Evolutionary conservation across 108 stramenopile genomes (phyloP).

Genomic region (Pseudonitzschia pungens): DNA sequence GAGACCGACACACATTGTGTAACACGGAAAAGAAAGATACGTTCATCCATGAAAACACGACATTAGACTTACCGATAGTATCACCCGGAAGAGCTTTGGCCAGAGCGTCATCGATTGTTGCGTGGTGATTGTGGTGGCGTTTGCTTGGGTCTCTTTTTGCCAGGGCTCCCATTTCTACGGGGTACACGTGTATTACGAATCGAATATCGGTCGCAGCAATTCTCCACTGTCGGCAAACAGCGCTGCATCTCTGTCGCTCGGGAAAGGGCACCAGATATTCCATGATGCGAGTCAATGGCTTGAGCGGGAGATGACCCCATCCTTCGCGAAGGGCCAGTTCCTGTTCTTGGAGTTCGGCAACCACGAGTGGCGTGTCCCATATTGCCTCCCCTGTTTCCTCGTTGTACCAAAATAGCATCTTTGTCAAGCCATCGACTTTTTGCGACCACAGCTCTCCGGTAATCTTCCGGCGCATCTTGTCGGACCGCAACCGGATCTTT

Average conservation of each 20-base stretch:
- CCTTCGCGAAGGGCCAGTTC: constrained; percentile 42
- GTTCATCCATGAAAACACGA: not conserved
- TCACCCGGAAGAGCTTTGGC: constrained; percentile 72
- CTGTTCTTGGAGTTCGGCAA: constrained; percentile 66
- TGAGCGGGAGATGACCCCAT: constrained; percentile 66
- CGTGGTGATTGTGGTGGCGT: constrained; percentile 67
- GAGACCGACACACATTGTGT: not conserved
- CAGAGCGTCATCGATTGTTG: constrained; percentile 70
- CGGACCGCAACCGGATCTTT: constrained; percentile 62
- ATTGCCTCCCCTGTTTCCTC: constrained; percentile 83
- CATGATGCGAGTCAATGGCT: constrained; percentile 66
- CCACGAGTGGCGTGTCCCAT: constrained; percentile 71
- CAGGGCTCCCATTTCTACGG: constrained; percentile 77
- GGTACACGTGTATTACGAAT: constrained; percentile 81
- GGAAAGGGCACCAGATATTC: constrained; percentile 65
- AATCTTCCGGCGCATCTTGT: constrained; percentile 68
- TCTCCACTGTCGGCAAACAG: constrained; percentile 69
- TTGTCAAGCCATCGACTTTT: constrained; percentile 52
- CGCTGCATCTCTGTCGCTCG: constrained; percentile 55
- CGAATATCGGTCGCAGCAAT: constrained; percentile 62
- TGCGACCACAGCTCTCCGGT: constrained; percentile 77
- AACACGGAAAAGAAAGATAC: not conserved
- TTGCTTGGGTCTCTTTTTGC: constrained; percentile 51
- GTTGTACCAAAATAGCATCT: constrained; percentile 77
- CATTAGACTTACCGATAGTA: constrained; percentile 60